phyloP scores from a whole-genome alignment of 2,329 filamentous ascomycete species.

The Sporothrix pallida region DNA sequence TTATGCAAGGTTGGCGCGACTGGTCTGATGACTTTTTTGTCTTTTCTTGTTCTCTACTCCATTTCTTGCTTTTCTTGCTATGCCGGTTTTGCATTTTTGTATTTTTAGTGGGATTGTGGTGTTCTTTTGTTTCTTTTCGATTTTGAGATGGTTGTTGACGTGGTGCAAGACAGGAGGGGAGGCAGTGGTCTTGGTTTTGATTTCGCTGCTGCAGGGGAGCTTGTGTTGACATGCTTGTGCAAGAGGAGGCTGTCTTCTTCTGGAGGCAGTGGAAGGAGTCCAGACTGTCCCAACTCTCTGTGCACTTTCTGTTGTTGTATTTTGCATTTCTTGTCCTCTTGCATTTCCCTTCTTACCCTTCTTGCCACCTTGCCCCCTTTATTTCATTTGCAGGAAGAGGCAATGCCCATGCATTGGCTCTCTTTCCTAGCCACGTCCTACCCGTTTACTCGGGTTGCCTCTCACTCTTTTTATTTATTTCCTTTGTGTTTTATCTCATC shows the following conservation, averaged over 20 bases:
- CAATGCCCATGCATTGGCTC: background rate
- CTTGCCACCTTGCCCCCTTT: conserved; percentile 1
- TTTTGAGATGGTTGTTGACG: conserved; percentile 25
- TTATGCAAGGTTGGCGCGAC: conserved; percentile 34
- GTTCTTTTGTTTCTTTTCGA: conserved; percentile 21
- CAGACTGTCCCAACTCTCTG: background rate
- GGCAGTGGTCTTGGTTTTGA: background rate
- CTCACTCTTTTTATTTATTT: conserved; percentile 18
- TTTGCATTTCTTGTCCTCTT: conserved; percentile 7
- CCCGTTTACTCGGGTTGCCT: conserved; percentile 5
- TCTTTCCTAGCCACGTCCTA: conserved; percentile 16
- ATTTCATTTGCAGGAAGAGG: conserved; percentile 7
- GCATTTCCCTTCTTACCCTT: conserved; percentile 8
- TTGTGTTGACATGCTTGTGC: conserved; percentile 20
- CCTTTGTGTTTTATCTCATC: conserved; percentile 27
- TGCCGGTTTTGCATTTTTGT: conserved; percentile 19
- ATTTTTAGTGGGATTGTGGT: background rate
- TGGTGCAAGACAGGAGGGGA: conserved; percentile 23
- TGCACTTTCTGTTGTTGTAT: conserved; percentile 2
- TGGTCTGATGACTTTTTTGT: conserved; percentile 34
- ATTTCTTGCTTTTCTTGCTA: conserved; percentile 14
- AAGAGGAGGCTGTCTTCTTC: conserved; percentile 2
- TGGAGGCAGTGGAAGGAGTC: background rate
- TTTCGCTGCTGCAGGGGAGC: background rate
- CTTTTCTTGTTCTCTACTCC: conserved; percentile 8